Evolutionary conservation across 257 asterid genomes (phyloP), one percentile per base, ranked within the genome.

Genomic region (Solanum pennellii): DNA sequence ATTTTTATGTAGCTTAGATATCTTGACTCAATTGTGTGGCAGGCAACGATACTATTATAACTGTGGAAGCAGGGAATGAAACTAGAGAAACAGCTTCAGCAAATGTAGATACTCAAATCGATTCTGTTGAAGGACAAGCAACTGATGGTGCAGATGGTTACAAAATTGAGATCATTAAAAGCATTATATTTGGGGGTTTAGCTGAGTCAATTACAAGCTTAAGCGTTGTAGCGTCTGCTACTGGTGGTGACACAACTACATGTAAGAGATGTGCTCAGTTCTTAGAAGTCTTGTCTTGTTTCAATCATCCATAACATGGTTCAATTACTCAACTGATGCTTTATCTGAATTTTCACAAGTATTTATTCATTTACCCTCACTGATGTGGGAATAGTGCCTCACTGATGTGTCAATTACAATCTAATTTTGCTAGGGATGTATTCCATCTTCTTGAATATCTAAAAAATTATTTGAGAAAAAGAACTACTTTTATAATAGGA

Each of bases 111-210:
- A 68, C 92, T 83, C 94, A 87, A 90, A 86, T 4, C 39, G 52
- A 77, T 27, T 66, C 41, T 44, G 91, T 87, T 49, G 92, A 83
- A 52, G 56, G 16, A 45, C 83, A 79, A n/a, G 93, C 86, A 77
- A 71, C 82, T 27, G 93, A 88, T 88, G 89, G 12, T 75, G 91
- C 92, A 84, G 90, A 90, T 83, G 93, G 86, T 79, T 77, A 85
- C 82, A 88, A 85, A 88, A 88, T 95, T 60, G 98, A 94, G 90
- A 95, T 95, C 66, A 88, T 96, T 77, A 95, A 93, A 82, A 95
- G 98, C 91, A 89, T 96, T 56, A 94, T 95, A 42, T 96, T 93
- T 75, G 98, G 98, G 41, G 98, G 98, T 20, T 91, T 95, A 72
- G 93, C 94, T 1, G 97, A 96, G 88, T 92, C 95, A 11, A 88